phyloP scores from a whole-genome alignment of 1,284 basidiomycete species.

The Cystobasidiaceae sp. region DNA sequence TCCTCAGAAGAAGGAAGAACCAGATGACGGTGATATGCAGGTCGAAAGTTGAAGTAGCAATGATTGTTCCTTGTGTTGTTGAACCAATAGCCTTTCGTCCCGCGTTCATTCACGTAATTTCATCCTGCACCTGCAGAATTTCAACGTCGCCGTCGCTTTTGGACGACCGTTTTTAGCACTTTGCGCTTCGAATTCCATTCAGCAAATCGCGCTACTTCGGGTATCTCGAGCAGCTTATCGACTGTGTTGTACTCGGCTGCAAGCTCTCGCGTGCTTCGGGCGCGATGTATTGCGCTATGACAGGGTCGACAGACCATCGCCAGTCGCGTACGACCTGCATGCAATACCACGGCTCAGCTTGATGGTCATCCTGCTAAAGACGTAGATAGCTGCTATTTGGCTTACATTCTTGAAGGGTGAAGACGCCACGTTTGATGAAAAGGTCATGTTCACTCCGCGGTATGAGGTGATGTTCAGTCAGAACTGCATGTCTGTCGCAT shows the following conservation, averaged over 20 bases:
- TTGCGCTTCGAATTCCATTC: constrained; percentile 30
- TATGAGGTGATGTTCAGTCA: constrained; percentile 27
- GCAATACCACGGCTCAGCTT: neutral
- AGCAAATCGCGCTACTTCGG: constrained; percentile 17
- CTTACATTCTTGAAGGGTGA: constrained; percentile 21
- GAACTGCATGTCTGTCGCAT: constrained; percentile 12
- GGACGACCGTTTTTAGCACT: constrained; percentile 9
- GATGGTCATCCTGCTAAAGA: neutral
- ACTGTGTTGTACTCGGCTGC: constrained; percentile 23
- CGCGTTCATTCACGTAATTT: neutral
- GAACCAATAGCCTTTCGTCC: neutral
- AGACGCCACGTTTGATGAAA: constrained; percentile 12
- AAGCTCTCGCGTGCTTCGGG: constrained; percentile 13
- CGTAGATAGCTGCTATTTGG: neutral
- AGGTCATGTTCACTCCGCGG: constrained; percentile 25
- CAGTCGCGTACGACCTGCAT: constrained; percentile 4
- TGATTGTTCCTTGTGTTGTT: neutral
- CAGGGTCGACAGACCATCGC: constrained; percentile 22
- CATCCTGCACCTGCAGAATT: too few relatives aligned
- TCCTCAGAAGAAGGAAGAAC: constrained; percentile 25
- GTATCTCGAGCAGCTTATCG: constrained; percentile 19
- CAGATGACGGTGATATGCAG: too few relatives aligned
- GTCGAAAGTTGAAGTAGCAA: neutral
- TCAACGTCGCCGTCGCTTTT: constrained; percentile 6
- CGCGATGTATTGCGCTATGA: constrained; percentile 15